Conservation (phyloP, 208 protist species). For the Angomonas deanei region DNA sequence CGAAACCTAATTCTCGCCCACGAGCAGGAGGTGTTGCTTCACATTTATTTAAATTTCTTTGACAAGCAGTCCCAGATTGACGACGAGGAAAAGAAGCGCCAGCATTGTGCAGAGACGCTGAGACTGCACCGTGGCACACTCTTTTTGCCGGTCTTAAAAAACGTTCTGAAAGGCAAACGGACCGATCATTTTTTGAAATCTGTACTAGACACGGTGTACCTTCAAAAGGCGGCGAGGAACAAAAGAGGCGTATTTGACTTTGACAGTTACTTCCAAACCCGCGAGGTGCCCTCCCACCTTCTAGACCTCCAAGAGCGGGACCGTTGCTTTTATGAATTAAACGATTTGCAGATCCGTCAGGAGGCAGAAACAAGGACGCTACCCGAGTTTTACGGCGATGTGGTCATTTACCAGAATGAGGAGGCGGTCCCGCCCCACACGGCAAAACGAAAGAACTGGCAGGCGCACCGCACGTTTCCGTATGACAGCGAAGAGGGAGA, state of each 20-base stretch:
- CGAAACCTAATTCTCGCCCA: neutral
- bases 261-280: constrained; percentile 30
- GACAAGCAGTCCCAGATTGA: neutral
- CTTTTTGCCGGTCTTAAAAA: neutral
- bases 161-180: neutral
- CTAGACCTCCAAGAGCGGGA: constrained; percentile 62
- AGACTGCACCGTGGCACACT: too few species aligned
- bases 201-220: neutral
- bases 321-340: constrained; percentile 52
- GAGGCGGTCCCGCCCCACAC: constrained; percentile 12
- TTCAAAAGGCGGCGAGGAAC: neutral
- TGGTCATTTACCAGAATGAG: constrained; percentile 54
- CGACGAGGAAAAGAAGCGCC: neutral
- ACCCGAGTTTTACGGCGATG: constrained; percentile 17
- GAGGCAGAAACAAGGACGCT: constrained; percentile 26
- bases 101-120: too few species aligned
- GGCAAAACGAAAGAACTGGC: too few species aligned
- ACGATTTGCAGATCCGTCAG: constrained; percentile 39
- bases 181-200: neutral
- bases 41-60: neutral
- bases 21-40: neutral
- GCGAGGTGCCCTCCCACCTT: constrained; percentile 34
- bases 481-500: constrained; percentile 42
- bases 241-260: constrained; percentile 33
- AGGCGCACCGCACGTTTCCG: constrained; percentile 46